Conservation (phyloP, 2,329 filamentous ascomycete genomes). For the Pseudogymnoascus sp. region DNA sequence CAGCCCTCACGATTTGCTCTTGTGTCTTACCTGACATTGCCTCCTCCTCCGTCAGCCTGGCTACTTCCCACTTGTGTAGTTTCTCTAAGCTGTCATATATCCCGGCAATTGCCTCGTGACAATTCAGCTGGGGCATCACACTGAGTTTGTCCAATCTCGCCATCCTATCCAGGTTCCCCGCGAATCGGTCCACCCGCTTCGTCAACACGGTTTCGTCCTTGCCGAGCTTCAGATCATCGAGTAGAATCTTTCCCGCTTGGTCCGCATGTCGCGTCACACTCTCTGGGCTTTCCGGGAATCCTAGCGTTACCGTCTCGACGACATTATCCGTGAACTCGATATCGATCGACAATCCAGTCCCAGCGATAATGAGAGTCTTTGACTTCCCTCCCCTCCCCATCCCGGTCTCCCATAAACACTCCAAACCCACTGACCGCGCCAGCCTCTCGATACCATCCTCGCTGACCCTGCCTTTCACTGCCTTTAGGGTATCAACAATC, state of each 20-base stretch:
- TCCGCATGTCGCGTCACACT: conserved; percentile 54
- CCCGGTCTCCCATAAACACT: conserved; percentile 53
- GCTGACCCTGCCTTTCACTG: conserved; percentile 57
- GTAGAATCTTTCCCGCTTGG: conserved; percentile 58
- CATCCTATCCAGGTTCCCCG: conserved; percentile 63
- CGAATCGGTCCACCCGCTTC: conserved; percentile 64
- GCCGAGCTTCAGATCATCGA: conserved; percentile 54
- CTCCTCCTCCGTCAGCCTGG: conserved; percentile 46
- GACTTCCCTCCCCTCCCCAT: conserved; percentile 42
- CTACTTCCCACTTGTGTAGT: conserved; percentile 65
- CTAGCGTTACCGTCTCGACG: conserved; percentile 55
- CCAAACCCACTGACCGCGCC: conserved; percentile 59
- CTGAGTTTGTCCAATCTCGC: conserved; percentile 67
- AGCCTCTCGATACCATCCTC: conserved; percentile 69
- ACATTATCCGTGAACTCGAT: conserved; percentile 56
- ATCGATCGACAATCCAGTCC: conserved; percentile 53
- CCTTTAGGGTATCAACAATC: conserved; percentile 29
- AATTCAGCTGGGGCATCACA: conserved; percentile 60
- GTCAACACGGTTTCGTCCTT: conserved; percentile 59
- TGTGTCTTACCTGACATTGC: conserved; percentile 40
- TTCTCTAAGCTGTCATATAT: conserved; percentile 64
- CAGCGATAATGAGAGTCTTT: conserved; percentile 55
- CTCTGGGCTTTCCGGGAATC: conserved; percentile 53
- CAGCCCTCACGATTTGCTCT: conserved; percentile 27
- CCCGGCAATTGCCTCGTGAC: conserved; percentile 69